Evolutionary conservation across 768 basidiomycete species (phyloP), one percentile per base, ranked within the genome.

Genomic region (Leccinum variicolor): DNA sequence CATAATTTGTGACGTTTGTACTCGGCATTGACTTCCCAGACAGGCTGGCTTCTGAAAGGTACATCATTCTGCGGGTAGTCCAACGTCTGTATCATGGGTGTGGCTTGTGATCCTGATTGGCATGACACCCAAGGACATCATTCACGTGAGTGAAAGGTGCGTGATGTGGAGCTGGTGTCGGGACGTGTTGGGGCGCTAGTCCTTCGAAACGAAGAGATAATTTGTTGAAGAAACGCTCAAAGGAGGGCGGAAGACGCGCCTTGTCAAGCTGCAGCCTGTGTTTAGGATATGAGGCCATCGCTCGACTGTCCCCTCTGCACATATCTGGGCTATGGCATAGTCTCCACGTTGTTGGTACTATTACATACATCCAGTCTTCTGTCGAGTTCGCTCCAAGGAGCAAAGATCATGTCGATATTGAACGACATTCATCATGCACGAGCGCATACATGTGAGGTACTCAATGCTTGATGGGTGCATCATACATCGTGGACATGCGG

Each of bases 141-240:
- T 86, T 64, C 84, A 86, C 63, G 79, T 81, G 52, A 81, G 66
- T 66, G 13, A 77, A 79, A 19, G 81, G 79, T 64, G 25, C 6
- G 14, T 21, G 8, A 46, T 46, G 21, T 72, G 13, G 79, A 83
- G 56, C 79, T 84, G 52, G 3, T n/a, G 8, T 36, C 8, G 7
- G n/a, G 23, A 46, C 45, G 21, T 25, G 45, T 25, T 25, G 5
- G 73, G 73, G 84, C 76, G 77, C 61, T 86, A 86, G 86, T 84
- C 84, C 65, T 87, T 90, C 69, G 82, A 87, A 70, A 84, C 82
- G 29, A 79, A 81, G 62, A 77, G 85, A 34, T 88, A 89, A 41
- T 19, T 10, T 74, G 88, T 89, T 65, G 86, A 86, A 48, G 72
- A 77, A 59, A 72, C 76, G 45, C 80, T 82, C 60, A 64, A 76